phyloP scores from a whole-genome alignment of 768 basidiomycete species.

The Coprinellus aureogranulatus region DNA sequence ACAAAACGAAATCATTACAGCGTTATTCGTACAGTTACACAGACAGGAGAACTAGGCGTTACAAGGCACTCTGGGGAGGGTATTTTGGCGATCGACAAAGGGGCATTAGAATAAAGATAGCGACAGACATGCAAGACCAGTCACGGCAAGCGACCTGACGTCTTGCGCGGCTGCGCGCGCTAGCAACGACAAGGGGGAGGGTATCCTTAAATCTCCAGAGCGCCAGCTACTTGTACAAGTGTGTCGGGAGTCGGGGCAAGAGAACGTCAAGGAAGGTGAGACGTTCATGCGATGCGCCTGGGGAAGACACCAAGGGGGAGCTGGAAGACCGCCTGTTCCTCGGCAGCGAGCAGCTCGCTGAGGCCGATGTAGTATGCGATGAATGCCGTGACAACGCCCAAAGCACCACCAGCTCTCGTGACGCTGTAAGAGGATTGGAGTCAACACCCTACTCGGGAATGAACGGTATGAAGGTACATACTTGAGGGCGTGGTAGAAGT shows the following conservation, averaged over 20 bases:
- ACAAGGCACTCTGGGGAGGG: no score
- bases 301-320: constrained; percentile 45
- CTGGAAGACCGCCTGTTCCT: constrained; percentile 34
- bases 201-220: no score
- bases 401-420: constrained; percentile 42
- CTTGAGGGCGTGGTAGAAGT: constrained; percentile 28
- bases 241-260: not conserved
- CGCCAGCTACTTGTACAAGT: not conserved
- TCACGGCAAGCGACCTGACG: no score
- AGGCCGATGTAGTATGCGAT: constrained; percentile 50
- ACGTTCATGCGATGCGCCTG: constrained; percentile 18
- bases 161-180: no score
- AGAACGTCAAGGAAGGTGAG: not conserved
- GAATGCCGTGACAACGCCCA: constrained; percentile 45
- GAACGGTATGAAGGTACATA: constrained; percentile 19
- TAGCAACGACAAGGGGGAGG: no score
- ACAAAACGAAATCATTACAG: no score
- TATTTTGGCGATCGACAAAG: no score
- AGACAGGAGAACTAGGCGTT: no score
- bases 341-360: constrained; percentile 40
- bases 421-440: constrained; percentile 22
- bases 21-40: no score
- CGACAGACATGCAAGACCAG: no score
- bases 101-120: no score
- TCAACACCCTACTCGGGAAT: not conserved